These are phyloP conservation scores for Rhizophora mangle DNA, from an alignment of 345 rosid genomes.

Conservation along the genomic window DNA sequence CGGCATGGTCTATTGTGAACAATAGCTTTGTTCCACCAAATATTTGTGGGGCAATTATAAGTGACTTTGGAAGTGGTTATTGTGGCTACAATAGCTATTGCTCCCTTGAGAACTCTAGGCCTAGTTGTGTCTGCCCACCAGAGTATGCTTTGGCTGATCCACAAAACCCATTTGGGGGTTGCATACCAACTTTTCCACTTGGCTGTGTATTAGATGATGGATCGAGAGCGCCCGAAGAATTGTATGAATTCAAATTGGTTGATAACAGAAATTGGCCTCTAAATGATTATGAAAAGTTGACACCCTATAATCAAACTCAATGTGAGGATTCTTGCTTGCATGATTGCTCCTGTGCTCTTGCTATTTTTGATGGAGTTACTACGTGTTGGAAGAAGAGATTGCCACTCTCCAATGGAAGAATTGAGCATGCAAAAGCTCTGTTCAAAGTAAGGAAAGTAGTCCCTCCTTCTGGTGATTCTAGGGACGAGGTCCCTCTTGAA, in stretches of 20 bases:
- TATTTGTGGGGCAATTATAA: background rate
- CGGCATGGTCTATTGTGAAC: background rate
- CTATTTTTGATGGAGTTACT: background rate
- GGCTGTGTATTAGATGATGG: slow-evolving; percentile 17
- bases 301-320: background rate
- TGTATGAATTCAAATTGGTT: background rate
- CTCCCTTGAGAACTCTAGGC: slow-evolving; percentile 2
- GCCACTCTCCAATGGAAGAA: slow-evolving; percentile 22
- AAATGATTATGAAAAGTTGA: slow-evolving; percentile 20
- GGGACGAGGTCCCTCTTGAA: background rate
- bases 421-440: background rate
- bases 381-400: slow-evolving; percentile 21
- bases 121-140: slow-evolving; percentile 8
- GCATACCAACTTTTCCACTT: slow-evolving; percentile 16
- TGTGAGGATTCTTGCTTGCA: slow-evolving; percentile 15
- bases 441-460: slow-evolving; percentile 18
- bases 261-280: slow-evolving; percentile 4
- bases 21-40: slow-evolving; percentile 2
- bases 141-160: slow-evolving; percentile 9
- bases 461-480: slow-evolving; percentile 2
- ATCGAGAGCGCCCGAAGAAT: background rate
- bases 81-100: slow-evolving; percentile 21
- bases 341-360: slow-evolving; percentile 18
- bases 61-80: slow-evolving; percentile 3
- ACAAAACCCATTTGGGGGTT: slow-evolving; percentile 8